Percentiles rank a stretch among this genome's conserved stretches.
Conservation (phyloP, 768 basidiomycete genomes). For the Panellus pusillus region DNA sequence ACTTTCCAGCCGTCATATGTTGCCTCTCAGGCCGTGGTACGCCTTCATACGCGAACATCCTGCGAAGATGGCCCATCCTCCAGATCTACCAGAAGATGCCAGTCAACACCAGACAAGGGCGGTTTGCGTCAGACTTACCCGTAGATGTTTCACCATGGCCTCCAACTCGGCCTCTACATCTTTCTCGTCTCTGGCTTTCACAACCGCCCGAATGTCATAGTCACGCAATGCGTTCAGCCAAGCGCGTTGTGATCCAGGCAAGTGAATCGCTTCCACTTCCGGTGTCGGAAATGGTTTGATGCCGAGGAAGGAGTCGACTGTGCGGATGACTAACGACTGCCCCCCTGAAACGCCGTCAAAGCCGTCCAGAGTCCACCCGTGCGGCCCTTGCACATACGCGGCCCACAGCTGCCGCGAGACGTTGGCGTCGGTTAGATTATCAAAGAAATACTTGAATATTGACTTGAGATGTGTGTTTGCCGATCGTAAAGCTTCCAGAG, state of each 20-base stretch:
- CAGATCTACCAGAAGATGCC: neutral
- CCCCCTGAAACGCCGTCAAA: slow-evolving; percentile 18
- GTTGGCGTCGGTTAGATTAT: slow-evolving; percentile 14
- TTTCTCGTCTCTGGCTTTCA: neutral
- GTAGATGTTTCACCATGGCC: neutral
- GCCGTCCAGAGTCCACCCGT: slow-evolving; percentile 17
- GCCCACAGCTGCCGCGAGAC: slow-evolving; percentile 14
- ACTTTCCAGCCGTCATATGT: neutral
- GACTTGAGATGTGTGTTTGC: slow-evolving; percentile 10
- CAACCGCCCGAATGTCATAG: neutral
- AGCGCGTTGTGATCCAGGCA: slow-evolving; percentile 11
- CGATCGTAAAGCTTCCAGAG: slow-evolving; percentile 1
- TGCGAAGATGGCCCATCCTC: neutral
- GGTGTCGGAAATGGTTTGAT: slow-evolving; percentile 16
- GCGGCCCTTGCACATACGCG: slow-evolving; percentile 17
- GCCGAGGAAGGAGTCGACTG: slow-evolving; percentile 17
- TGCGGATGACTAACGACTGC: slow-evolving; percentile 13
- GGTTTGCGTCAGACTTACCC: neutral
- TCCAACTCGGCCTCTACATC: neutral
- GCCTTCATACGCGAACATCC: neutral
- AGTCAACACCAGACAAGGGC: neutral
- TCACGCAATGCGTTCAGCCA: slow-evolving; percentile 8
- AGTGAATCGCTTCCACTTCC: slow-evolving; percentile 15
- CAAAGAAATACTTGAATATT: slow-evolving; percentile 18
- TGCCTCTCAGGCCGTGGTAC: neutral